phyloP scores from a whole-genome alignment of 1,139 yeast genomes.

The Yamadazyma oceani region DNA sequence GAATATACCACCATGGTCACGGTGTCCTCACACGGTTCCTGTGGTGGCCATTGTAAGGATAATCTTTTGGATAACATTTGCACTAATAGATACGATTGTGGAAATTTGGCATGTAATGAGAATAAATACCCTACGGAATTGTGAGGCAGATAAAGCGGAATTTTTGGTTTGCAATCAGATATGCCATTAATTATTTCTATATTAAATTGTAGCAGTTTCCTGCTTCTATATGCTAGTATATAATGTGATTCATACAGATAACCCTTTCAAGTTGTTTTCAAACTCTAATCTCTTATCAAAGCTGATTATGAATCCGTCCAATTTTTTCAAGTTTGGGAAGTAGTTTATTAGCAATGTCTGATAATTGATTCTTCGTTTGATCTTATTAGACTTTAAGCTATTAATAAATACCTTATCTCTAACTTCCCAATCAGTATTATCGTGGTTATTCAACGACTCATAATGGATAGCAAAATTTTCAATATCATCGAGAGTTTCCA shows the following conservation, averaged over 20 bases:
- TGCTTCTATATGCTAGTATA: too few relatives aligned
- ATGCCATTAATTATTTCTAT: not conserved
- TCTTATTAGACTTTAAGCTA: slow-evolving; percentile 22
- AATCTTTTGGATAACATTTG: slow-evolving; percentile 46
- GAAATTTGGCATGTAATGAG: too few relatives aligned
- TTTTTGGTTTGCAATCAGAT: not conserved
- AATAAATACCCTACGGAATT: too few relatives aligned
- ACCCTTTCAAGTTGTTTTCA: slow-evolving; percentile 1
- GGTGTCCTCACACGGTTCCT: slow-evolving; percentile 44
- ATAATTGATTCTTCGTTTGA: slow-evolving; percentile 35
- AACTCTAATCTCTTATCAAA: slow-evolving; percentile 8
- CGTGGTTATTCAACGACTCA: slow-evolving; percentile 30
- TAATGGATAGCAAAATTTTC: slow-evolving; percentile 45
- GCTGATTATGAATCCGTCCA: slow-evolving; percentile 36
- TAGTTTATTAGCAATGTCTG: slow-evolving; percentile 38
- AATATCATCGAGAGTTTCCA: slow-evolving; percentile 47
- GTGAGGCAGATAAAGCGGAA: not conserved
- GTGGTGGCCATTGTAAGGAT: slow-evolving; percentile 55
- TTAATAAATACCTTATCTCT: slow-evolving; percentile 33
- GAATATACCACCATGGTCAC: slow-evolving; percentile 54
- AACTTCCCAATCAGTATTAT: slow-evolving; percentile 36
- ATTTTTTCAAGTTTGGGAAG: slow-evolving; percentile 33
- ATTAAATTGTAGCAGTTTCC: too few relatives aligned
- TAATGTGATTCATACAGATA: not conserved
- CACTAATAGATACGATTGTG: too few relatives aligned